Base-by-base conservation (phyloP, 192 early-diverging fungal genomes). In the Podila minutissima region DNA sequence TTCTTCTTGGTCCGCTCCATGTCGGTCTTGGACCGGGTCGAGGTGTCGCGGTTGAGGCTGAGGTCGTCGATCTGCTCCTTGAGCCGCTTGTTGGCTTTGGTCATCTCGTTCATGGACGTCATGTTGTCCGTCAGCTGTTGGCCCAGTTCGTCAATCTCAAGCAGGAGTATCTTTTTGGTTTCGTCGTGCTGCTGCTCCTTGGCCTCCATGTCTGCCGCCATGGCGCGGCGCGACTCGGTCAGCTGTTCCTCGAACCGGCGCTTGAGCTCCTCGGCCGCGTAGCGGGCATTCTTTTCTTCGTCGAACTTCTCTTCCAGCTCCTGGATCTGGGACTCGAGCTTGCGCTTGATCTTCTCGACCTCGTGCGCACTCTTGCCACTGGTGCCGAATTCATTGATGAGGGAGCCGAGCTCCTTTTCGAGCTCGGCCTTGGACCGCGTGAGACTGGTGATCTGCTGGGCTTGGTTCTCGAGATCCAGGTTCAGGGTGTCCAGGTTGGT, bases 141-240 rank as follows among this genome's bases (percentile, higher is more conserved):
- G 68, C 91, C 91, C 7, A 91, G 78, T 6, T 69, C 78, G 57
- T 89, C 83, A 41, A 92, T 83, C 75, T 92, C 90, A 2, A 71
- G 58, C 35, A 89, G 72, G 31, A 91, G 85, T 62, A 92, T 83
- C 73, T 91, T 88, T 49, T 91, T 91, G n/a, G 87, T 79, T 20
- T 94, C 92, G 70, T 97, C 94, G 24, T 91, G 87, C 84, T 93
- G 87, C 17, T 84, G 63, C 22, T 95, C 95, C 72, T 92, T 93
- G 37, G 83, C 86, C 37, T 78, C 74, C 69, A 89, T 82, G 74
- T 91, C 89, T 5, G 75, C 73, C 64, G 93, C 92, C 49, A 91
- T 73, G 65, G 88, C 88, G 58, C 87, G 88, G 58, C 93, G 91
- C 48, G 89, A 88, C 37, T 95, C 93, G 61, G 83, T 66, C 53